Percentiles rank a stretch among this genome's conserved stretches.
Evolutionary conservation across 768 basidiomycete genomes (phyloP).

Genomic region (Filobasidium floriforme): DNA sequence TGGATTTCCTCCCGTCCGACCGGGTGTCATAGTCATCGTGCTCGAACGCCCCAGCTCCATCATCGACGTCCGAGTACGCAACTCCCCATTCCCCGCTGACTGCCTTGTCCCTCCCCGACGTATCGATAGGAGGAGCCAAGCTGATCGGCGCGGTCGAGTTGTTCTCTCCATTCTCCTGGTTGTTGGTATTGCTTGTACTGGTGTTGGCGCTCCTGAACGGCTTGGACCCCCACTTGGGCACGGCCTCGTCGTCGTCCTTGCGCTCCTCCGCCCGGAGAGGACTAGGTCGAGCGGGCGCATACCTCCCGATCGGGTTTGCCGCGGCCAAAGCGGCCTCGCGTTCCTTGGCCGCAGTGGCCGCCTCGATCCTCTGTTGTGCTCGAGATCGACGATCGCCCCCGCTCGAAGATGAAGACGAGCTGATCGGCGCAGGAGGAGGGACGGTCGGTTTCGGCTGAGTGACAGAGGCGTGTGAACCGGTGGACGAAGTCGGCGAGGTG

Average conservation of each 20-base stretch:
- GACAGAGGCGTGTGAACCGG: background rate
- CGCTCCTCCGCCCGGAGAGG: constrained; percentile 13
- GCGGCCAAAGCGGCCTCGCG: constrained; percentile 7
- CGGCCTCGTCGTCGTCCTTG: constrained; percentile 12
- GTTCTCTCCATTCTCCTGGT: background rate
- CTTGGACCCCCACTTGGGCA: constrained; percentile 18
- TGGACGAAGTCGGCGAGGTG: background rate
- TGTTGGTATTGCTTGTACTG: background rate
- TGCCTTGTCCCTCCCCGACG: background rate
- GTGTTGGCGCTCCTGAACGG: constrained; percentile 16
- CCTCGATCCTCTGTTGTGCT: constrained; percentile 4
- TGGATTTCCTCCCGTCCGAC: constrained; percentile 9
- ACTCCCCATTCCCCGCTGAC: constrained; percentile 14
- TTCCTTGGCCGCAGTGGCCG: background rate
- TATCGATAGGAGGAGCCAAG: background rate
- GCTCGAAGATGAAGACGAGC: background rate
- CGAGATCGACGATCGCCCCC: background rate
- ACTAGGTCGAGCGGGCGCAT: constrained; percentile 16
- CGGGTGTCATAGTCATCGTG: constrained; percentile 5
- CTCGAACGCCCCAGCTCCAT: constrained; percentile 3
- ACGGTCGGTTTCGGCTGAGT: background rate
- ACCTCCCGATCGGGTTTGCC: background rate
- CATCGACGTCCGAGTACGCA: constrained; percentile 5
- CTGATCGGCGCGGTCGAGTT: background rate
- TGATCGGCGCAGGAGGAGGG: background rate